phyloP scores from a whole-genome alignment of 2,329 filamentous ascomycete species.

The Diaporthe destruens region DNA sequence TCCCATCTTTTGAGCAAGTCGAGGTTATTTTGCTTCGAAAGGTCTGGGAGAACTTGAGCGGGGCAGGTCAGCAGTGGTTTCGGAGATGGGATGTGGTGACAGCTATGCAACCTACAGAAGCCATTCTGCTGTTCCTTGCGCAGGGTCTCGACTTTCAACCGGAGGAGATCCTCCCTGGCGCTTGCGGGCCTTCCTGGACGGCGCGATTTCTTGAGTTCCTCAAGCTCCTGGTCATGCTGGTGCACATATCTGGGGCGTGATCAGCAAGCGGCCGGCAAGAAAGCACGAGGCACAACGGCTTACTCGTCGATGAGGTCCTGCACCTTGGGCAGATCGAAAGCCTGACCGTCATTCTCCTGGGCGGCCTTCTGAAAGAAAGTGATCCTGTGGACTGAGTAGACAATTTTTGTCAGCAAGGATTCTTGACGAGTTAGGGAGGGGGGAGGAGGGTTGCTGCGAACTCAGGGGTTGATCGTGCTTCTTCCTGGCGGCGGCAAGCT shows the following conservation, averaged over 20 bases:
- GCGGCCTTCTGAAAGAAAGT: constrained; percentile 79
- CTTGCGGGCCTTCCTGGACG: constrained; percentile 84
- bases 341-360: constrained; percentile 61
- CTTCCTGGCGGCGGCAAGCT: constrained; percentile 75
- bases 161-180: constrained; percentile 81
- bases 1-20: constrained; percentile 80
- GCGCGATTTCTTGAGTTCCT: constrained; percentile 73
- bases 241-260: constrained; percentile 67
- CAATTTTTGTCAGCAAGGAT: constrained; percentile 6
- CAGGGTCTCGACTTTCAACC: constrained; percentile 77
- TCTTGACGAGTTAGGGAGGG: constrained; percentile 19
- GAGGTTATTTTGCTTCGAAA: constrained; percentile 75
- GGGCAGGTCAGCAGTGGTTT: constrained; percentile 40
- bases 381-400: constrained; percentile 71
- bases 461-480: constrained; percentile 82
- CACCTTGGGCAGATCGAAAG: constrained; percentile 68
- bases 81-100: neutral
- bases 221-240: constrained; percentile 79
- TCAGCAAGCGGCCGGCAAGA: constrained; percentile 20
- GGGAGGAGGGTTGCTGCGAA: constrained; percentile 54
- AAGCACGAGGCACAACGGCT: constrained; percentile 44
- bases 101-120: constrained; percentile 72
- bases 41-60: constrained; percentile 76
- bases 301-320: constrained; percentile 74
- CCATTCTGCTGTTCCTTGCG: constrained; percentile 85